Evolutionary conservation across 768 basidiomycete species (phyloP), one percentile per base, ranked within the genome.

Genomic region (Trichaptum fuscoviolaceum): DNA sequence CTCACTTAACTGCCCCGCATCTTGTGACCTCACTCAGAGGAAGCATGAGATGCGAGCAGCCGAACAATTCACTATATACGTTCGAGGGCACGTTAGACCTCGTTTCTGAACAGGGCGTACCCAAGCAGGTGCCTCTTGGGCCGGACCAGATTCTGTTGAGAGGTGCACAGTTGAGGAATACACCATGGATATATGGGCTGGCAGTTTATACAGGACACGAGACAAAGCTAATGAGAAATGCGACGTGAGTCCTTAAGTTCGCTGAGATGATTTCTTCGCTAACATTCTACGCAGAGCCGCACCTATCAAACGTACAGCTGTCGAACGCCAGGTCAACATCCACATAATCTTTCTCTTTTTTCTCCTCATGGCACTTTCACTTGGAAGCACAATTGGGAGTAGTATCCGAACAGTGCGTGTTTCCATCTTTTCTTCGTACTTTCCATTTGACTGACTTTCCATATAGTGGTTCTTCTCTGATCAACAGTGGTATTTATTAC

Each of bases 191-290:
- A 30, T 99, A 98, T 76, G 96, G 96, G 15, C 74, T 99, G 8
- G 90, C 89, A 35, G 91, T 99, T 57, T 98, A 95, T 71, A 96
- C 95, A 0, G 97, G 97, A 0, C 97, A 99, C 73, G 96, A 99
- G 81, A 99, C 97, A 23, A 99, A 99, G 77, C 77, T 99, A 42
- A 96, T 99, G 95, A 86, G 93, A 67, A 99, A 99, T 72, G 96
- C 97, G 58, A 98, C 96, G 95, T 95, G 73, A 79, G 93, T 81
- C 0, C 26, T 42, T 36, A 23, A 25, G 27, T 10, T 17, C 7
- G 26, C 20, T 15, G 20, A 52, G 10, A 52, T 52, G 42, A 20
- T 2, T 6, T 5, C 58, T 35, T 2, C 23, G 66, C 68, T 74
- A 62, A 70, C 64, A 30, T 57, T 57, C 20, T 24, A 6, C 35